Evolutionary conservation across 441 rosid genomes (phyloP).

Genomic region (Metrosideros polymorpha): DNA sequence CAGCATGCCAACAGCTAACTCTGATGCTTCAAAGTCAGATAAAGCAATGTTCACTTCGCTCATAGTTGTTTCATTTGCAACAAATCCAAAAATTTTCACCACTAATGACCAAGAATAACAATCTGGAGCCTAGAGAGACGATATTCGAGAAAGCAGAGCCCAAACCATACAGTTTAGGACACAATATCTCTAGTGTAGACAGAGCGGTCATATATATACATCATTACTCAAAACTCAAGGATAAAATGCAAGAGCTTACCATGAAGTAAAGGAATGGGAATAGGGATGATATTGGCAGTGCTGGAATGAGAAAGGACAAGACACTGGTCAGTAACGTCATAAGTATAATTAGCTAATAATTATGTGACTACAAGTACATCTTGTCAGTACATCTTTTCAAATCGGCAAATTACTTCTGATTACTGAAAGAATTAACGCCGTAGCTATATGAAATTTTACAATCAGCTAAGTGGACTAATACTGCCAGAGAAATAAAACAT

Average conservation of each 20-base stretch:
- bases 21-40: not conserved
- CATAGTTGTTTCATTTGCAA: not conserved
- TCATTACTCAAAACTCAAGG: not conserved
- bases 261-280: constrained; percentile 83
- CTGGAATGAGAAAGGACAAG: constrained; percentile 32
- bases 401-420: no score
- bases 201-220: not conserved
- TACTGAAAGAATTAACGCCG: no score
- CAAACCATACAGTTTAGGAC: not conserved
- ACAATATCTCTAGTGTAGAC: not conserved
- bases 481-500: no score
- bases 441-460: no score
- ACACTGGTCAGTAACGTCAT: not conserved
- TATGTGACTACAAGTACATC: not conserved
- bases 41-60: not conserved
- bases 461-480: no score
- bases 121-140: not conserved
- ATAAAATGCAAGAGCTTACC: constrained; percentile 20
- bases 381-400: no score
- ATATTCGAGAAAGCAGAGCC: not conserved
- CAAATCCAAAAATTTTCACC: not conserved
- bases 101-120: not conserved
- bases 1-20: not conserved
- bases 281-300: constrained; percentile 76
- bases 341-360: not conserved